Percentiles rank a stretch among this genome's conserved stretches.
Evolutionary conservation across 352 stramenopile species (phyloP).

Genomic region (Globisporangium nagaii): DNA sequence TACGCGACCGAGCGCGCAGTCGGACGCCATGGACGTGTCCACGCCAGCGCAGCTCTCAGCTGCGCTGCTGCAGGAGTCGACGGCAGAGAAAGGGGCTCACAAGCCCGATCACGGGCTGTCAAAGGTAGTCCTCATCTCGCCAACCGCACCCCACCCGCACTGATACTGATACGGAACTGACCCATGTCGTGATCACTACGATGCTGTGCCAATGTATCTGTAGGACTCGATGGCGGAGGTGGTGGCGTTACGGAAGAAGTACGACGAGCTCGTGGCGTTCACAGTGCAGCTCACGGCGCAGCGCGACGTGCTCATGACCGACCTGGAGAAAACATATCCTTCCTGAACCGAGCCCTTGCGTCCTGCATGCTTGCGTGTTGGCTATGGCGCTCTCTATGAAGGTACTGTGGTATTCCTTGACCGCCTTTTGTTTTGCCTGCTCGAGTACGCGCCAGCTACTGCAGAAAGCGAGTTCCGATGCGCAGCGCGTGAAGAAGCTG

Average conservation of each 20-base stretch:
- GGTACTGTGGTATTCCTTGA: too few relatives aligned
- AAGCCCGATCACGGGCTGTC: slow-evolving; percentile 1
- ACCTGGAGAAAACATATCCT: slow-evolving; percentile 70
- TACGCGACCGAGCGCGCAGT: slow-evolving; percentile 40
- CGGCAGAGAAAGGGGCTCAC: not conserved
- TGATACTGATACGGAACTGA: too few relatives aligned
- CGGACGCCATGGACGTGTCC: slow-evolving; percentile 24
- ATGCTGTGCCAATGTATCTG: not conserved
- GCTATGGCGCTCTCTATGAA: too few relatives aligned
- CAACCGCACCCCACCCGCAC: too few relatives aligned
- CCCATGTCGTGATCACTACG: not conserved
- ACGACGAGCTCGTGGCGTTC: slow-evolving; percentile 87
- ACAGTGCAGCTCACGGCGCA: slow-evolving; percentile 85
- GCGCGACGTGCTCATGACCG: slow-evolving; percentile 78
- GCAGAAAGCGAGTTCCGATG: slow-evolving; percentile 63
- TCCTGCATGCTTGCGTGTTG: too few relatives aligned
- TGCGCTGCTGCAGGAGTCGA: slow-evolving; percentile 47
- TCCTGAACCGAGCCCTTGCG: too few relatives aligned
- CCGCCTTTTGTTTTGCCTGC: not conserved
- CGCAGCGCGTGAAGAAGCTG: slow-evolving; percentile 57
- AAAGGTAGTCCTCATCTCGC: slow-evolving; percentile 13
- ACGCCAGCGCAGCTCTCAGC: slow-evolving; percentile 52
- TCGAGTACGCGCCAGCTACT: slow-evolving; percentile 49
- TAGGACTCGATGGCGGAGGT: slow-evolving; percentile 60
- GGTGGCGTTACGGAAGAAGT: slow-evolving; percentile 78